Evolutionary conservation across 176 grass and related monocot genomes (phyloP), one percentile per base, ranked within the genome.

Genomic region (Paspalum vaginatum): DNA sequence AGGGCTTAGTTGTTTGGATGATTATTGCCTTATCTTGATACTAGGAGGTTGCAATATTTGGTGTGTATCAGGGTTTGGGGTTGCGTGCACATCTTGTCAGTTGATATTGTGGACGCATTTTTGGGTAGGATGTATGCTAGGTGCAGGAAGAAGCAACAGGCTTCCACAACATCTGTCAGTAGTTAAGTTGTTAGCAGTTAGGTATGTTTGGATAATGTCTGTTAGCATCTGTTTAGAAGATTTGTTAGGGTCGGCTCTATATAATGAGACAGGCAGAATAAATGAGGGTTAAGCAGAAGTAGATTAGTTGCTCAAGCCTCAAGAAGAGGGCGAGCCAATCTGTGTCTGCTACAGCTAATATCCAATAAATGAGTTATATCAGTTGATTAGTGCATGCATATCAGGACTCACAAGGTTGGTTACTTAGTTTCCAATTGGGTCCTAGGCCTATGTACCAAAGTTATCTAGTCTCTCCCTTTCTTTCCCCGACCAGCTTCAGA

Each of bases 1-100:
- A 55, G 22, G 41, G 24, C 18, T 77, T 78, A 63, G 11, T 51
- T 78, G 3, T 38, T 50, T 78, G 7, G 25, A 78, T 65, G 45
- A 27, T 65, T 22, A 40, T 54, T 3, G 15, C 5, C 6, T 77
- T 78, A 64, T 65, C 45, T 65, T 78, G 62, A 62, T 18, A 20
- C n/a, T 14, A 78, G 46, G 46, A 64, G 40, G 27, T n/a, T 78
- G 10, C 43, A 62, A 64, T 64, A 51, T 48, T 78, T 78, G 45
- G 17, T 17, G 39, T n/a, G 32, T 40, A 51, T 63, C 17, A 14
- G 75, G 12, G n/a, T 65, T 52, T 51, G 1, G 25, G 38, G 27
- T 78, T 77, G 42, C 57, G 50, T 63, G 44, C 43, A 73, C 58
- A 62, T 18, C 43, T 49, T 9, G 0, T 60, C 17, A 25, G 44